Percentiles rank a stretch among this genome's conserved stretches.
Conservation (phyloP, 345 rosid species). For the Arabidopsis arenosa region DNA sequence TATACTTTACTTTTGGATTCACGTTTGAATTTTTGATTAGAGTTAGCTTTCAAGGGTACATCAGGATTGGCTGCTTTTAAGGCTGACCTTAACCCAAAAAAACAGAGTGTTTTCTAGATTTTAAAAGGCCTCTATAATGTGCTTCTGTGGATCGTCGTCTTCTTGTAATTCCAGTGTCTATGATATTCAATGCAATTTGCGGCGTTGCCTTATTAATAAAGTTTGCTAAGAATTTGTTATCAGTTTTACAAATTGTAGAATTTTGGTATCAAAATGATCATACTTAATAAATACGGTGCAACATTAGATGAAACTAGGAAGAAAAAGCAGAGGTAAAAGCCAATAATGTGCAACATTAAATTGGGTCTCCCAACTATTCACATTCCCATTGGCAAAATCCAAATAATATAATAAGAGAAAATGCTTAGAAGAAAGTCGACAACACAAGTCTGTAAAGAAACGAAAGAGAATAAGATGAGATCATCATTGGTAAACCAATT, state of each 20-base stretch:
- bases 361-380: neutral
- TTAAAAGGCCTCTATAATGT: neutral
- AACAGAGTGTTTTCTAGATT: neutral
- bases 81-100: neutral
- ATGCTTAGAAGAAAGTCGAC: neutral
- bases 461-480: slow-evolving; percentile 11
- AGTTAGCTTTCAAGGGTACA: neutral
- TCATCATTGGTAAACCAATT: neutral
- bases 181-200: no score
- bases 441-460: neutral
- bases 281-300: neutral
- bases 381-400: slow-evolving; percentile 12
- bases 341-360: neutral
- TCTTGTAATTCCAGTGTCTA: neutral
- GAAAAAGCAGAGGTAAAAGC: neutral
- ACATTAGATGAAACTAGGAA: neutral
- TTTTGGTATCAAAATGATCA: neutral
- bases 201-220: neutral
- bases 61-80: neutral
- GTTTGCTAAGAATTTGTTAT: neutral
- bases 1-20: neutral
- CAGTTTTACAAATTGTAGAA: neutral
- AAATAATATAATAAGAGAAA: neutral
- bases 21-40: neutral
- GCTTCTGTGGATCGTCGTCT: neutral